These are phyloP conservation scores for Raphanus raphanistrum DNA, from an alignment of 345 rosid genomes.

Conservation along the genomic window DNA sequence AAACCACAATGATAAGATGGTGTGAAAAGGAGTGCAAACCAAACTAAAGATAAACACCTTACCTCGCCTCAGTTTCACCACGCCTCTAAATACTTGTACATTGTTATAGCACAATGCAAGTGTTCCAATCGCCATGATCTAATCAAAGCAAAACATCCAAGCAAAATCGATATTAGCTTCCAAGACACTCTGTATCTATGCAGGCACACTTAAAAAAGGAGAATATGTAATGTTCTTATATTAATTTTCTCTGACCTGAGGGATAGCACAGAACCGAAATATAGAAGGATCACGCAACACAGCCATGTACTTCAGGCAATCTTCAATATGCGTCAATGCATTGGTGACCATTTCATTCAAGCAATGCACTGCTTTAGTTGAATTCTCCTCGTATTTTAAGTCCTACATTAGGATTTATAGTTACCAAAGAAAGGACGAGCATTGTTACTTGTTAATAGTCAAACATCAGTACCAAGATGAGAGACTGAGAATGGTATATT, in stretches of 20 bases:
- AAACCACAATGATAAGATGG: neutral
- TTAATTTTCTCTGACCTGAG: conserved; percentile 49
- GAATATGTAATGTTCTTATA: neutral
- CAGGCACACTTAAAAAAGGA: neutral
- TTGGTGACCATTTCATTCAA: conserved; percentile 94
- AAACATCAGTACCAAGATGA: conserved; percentile 7
- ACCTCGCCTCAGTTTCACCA: conserved; percentile 98
- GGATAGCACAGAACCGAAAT: conserved; percentile 90
- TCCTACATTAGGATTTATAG: conserved; percentile 48
- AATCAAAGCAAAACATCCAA: conserved; percentile 38
- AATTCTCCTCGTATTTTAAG: conserved; percentile 78
- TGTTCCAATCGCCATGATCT: conserved; percentile 98
- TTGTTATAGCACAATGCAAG: conserved; percentile 88
- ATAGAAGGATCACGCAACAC: conserved; percentile 64
- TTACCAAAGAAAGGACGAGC: conserved; percentile 9
- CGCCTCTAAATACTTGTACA: conserved; percentile 89
- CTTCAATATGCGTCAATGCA: conserved; percentile 72
- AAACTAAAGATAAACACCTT: conserved; percentile 34
- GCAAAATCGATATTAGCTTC: conserved; percentile 19
- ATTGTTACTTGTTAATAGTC: neutral
- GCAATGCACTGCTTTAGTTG: conserved; percentile 81
- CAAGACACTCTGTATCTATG: neutral
- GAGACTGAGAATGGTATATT: conserved; percentile 19
- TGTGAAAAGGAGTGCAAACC: conserved; percentile 3
- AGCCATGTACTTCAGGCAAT: conserved; percentile 77